Percentiles rank a stretch among this genome's conserved stretches.
Evolutionary conservation across 2,329 filamentous ascomycete genomes (phyloP).

Genomic region (Arthroderma sp.): DNA sequence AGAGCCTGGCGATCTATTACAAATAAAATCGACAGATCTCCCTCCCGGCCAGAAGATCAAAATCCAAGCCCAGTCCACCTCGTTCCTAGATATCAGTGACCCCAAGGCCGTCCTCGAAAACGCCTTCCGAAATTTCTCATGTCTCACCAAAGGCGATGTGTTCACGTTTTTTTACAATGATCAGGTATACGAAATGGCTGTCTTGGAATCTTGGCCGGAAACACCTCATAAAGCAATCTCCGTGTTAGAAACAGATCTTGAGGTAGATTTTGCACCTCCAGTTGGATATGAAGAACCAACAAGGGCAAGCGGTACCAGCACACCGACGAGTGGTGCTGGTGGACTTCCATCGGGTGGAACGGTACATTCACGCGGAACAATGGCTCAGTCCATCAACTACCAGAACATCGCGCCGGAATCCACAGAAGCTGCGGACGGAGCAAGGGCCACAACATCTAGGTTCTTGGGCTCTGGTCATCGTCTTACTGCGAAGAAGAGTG

Average conservation of each 20-base stretch:
- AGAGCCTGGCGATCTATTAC: constrained; percentile 85
- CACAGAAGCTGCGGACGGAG: constrained; percentile 49
- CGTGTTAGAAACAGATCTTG: constrained; percentile 91
- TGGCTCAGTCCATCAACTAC: constrained; percentile 98
- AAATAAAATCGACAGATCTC: constrained; percentile 88
- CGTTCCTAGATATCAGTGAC: constrained; percentile 92
- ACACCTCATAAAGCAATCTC: constrained; percentile 71
- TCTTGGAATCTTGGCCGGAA: constrained; percentile 83
- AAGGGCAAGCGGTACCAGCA: constrained; percentile 68
- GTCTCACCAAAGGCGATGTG: constrained; percentile 80
- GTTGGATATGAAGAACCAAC: constrained; percentile 88
- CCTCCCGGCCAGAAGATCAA: constrained; percentile 88
- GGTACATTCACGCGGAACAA: constrained; percentile 74
- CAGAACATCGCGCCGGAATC: constrained; percentile 71
- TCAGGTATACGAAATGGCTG: constrained; percentile 80
- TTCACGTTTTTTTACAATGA: constrained; percentile 98
- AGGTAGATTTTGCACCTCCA: constrained; percentile 88
- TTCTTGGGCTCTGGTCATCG: constrained; percentile 72
- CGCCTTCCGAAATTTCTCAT: constrained; percentile 89
- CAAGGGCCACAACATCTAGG: constrained; percentile 55
- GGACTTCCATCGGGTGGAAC: constrained; percentile 55
- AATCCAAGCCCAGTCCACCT: constrained; percentile 82
- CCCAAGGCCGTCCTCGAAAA: constrained; percentile 95
- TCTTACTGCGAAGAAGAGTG: constrained; percentile 67
- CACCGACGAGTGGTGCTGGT: constrained; percentile 54